Evolutionary conservation across 1,284 basidiomycete genomes (phyloP).

Genomic region (Malassezia arunalokei): DNA sequence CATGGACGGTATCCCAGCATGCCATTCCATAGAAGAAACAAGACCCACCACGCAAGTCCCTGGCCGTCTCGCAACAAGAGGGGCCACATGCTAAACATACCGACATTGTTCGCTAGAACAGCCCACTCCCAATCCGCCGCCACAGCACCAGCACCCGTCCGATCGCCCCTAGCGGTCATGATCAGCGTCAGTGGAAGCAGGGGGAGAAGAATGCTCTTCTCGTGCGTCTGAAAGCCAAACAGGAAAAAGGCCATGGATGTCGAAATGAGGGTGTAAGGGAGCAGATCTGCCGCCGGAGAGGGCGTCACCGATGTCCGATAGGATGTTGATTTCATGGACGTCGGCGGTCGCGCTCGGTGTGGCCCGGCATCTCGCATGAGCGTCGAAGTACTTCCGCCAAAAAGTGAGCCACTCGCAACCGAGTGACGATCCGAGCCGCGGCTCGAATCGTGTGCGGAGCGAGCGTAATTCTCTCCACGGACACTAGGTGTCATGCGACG

Average conservation of each 20-base stretch:
- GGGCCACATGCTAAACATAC: conserved; percentile 74
- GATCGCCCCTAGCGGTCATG: conserved; percentile 53
- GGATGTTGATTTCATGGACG: not conserved
- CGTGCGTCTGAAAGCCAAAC: conserved; percentile 90
- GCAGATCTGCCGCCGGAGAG: conserved; percentile 51
- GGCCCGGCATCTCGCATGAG: conserved; percentile 9
- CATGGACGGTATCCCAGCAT: conserved; percentile 57
- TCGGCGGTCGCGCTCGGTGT: not conserved
- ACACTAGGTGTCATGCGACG: conserved; percentile 11
- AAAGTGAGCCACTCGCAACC: conserved; percentile 21
- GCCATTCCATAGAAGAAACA: conserved; percentile 66
- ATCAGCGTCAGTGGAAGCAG: conserved; percentile 70
- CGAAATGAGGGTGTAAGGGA: conserved; percentile 39
- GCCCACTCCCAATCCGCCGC: conserved; percentile 60
- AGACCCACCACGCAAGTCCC: conserved; percentile 59
- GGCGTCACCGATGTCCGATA: conserved; percentile 50
- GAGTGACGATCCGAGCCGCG: conserved; percentile 23
- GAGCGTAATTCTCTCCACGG: not conserved
- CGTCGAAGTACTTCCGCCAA: conserved; percentile 22
- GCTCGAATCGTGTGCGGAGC: conserved; percentile 15
- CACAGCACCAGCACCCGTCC: conserved; percentile 49
- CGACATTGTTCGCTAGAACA: conserved; percentile 69
- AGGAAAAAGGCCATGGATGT: conserved; percentile 68
- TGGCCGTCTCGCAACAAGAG: conserved; percentile 67
- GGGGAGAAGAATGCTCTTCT: conserved; percentile 81